phyloP scores from a whole-genome alignment of 2,329 filamentous ascomycete genomes.

The Fusarium papillatum region DNA sequence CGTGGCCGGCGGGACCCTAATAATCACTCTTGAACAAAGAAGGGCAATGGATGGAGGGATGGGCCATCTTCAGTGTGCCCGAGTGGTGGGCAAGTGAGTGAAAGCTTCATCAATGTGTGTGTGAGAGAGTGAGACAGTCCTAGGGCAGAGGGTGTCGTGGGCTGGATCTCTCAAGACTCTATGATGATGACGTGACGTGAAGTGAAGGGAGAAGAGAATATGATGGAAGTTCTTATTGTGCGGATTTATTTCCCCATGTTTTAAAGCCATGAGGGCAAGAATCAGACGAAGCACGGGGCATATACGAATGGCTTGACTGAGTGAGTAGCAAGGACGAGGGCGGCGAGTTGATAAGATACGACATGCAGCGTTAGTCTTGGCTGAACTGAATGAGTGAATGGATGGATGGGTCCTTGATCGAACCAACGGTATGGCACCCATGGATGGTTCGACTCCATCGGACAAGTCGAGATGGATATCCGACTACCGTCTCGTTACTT shows the following conservation, averaged over 20 bases:
- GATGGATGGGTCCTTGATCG: neutral
- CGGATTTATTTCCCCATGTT: neutral
- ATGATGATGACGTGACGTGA: neutral
- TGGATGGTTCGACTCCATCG: neutral
- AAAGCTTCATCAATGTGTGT: constrained; percentile 1
- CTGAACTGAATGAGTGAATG: neutral
- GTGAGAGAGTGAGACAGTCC: constrained; percentile 25
- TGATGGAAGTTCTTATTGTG: constrained; percentile 8
- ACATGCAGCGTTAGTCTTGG: neutral
- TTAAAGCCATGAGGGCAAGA: neutral
- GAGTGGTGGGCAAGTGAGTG: neutral
- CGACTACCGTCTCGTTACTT: neutral
- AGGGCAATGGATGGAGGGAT: neutral
- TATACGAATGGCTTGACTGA: constrained; percentile 1
- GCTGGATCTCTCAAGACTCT: neutral
- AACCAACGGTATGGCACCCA: neutral
- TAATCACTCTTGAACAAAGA: neutral
- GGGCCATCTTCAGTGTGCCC: neutral
- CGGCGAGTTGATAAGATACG: constrained; percentile 7
- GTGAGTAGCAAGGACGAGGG: neutral
- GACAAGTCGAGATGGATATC: neutral
- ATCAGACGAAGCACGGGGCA: neutral
- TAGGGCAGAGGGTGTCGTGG: constrained; percentile 21
- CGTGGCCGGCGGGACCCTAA: constrained; percentile 9
- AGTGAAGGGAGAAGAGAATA: constrained; percentile 1